Evolutionary conservation across 805 yeast species (phyloP).

Genomic region (Hanseniaspora jakobsenii): DNA sequence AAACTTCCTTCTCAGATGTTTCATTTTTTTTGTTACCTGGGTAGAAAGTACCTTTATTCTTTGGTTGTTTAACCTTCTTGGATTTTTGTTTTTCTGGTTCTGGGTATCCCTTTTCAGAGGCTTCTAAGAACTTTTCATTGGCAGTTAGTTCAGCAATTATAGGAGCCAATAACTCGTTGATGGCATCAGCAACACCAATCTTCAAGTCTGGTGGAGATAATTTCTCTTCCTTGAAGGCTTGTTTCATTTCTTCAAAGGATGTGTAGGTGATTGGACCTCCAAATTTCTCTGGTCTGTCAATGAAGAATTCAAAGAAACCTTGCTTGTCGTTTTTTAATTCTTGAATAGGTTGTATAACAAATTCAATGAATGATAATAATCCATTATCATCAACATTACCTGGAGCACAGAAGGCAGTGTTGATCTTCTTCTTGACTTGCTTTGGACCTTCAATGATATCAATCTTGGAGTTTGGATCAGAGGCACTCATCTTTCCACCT

Average conservation of each 20-base stretch:
- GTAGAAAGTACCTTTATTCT: constrained; percentile 80
- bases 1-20: constrained; percentile 24
- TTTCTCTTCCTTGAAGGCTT: constrained; percentile 59
- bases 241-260: constrained; percentile 55
- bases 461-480: constrained; percentile 95
- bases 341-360: constrained; percentile 74
- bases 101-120: constrained; percentile 75
- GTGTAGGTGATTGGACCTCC: constrained; percentile 81
- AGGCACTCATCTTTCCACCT: constrained; percentile 98
- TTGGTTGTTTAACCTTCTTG: constrained; percentile 61
- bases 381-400: constrained; percentile 90
- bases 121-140: constrained; percentile 61
- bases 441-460: constrained; percentile 86
- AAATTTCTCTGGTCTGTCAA: constrained; percentile 89
- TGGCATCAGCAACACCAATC: constrained; percentile 77
- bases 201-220: constrained; percentile 90
- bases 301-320: constrained; percentile 52
- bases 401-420: constrained; percentile 89
- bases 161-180: constrained; percentile 72
- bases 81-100: constrained; percentile 48
- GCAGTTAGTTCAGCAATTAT: constrained; percentile 56
- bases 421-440: constrained; percentile 76
- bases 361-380: constrained; percentile 69
- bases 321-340: constrained; percentile 42
- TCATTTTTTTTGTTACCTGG: constrained; percentile 44